Percentiles rank a stretch among this genome's conserved stretches.
Evolutionary conservation across 768 basidiomycete genomes (phyloP).

Genomic region (Phaeolepiota aurea): DNA sequence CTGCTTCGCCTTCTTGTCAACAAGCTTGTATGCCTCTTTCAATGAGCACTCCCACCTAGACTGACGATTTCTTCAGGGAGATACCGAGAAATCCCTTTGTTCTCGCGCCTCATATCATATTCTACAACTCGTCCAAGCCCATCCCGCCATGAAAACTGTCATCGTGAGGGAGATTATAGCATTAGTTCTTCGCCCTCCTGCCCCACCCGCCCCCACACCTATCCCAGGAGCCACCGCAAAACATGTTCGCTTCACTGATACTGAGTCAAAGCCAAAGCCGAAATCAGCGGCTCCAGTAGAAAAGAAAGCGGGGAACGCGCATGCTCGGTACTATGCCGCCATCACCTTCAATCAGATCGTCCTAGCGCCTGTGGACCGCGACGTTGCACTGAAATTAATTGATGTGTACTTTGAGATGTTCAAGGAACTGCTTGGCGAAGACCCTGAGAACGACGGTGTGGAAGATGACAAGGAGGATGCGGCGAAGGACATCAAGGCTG

Average conservation of each 20-base stretch:
- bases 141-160: constrained; percentile 89
- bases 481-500: constrained; percentile 23
- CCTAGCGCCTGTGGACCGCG: constrained; percentile 56
- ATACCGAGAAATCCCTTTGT: constrained; percentile 79
- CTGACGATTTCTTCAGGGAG: constrained; percentile 47
- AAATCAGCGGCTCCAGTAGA: constrained; percentile 19
- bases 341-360: constrained; percentile 95
- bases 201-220: constrained; percentile 24
- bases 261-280: constrained; percentile 19
- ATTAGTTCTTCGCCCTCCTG: constrained; percentile 61
- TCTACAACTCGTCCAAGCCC: constrained; percentile 81
- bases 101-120: constrained; percentile 87
- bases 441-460: constrained; percentile 16
- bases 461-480: constrained; percentile 24
- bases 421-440: constrained; percentile 73
- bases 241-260: constrained; percentile 47
- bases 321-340: constrained; percentile 85
- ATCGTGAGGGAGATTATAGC: constrained; percentile 82
- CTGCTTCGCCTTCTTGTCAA: constrained; percentile 86
- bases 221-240: constrained; percentile 27
- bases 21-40: constrained; percentile 61
- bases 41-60: not conserved
- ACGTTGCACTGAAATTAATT: constrained; percentile 71
- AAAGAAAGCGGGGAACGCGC: constrained; percentile 46
- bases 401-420: constrained; percentile 95